phyloP scores from a whole-genome alignment of 2,329 filamentous ascomycete genomes.

The Penicillium vulpinum region DNA sequence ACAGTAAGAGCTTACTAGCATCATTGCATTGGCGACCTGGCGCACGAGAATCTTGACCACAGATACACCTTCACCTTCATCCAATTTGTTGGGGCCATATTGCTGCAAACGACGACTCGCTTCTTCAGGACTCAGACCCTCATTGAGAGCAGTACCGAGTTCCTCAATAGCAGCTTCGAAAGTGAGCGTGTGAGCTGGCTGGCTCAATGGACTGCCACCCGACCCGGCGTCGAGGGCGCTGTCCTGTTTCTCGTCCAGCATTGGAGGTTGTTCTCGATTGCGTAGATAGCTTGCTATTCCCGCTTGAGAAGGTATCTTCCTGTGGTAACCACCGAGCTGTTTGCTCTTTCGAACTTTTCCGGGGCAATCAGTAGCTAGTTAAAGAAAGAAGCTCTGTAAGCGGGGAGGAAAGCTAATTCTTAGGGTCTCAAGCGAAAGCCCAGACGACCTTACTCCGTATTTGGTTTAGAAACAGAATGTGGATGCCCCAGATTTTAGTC shows the following conservation, averaged over 20 bases:
- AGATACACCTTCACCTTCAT: conserved; percentile 65
- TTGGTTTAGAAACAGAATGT: not conserved
- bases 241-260: conserved; percentile 14
- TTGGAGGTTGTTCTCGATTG: conserved; percentile 2
- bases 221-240: conserved; percentile 8
- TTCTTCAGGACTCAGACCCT: conserved; percentile 58
- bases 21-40: conserved; percentile 68
- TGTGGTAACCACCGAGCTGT: not conserved
- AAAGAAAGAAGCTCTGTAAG: not conserved
- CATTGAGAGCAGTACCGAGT: conserved; percentile 54
- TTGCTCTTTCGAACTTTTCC: not conserved
- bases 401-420: too few species aligned
- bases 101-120: conserved; percentile 56
- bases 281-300: not conserved
- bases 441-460: not conserved
- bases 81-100: conserved; percentile 63
- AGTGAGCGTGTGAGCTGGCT: conserved; percentile 62
- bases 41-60: conserved; percentile 68
- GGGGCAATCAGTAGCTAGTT: not conserved
- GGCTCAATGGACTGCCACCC: conserved; percentile 38
- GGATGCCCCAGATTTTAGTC: not conserved
- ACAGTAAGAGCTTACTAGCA: conserved; percentile 47
- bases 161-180: conserved; percentile 55
- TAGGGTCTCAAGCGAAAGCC: too few species aligned
- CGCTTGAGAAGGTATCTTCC: too few species aligned